Evolutionary conservation across 1,284 basidiomycete species (phyloP).

Genomic region (Leccinum pachyderme): DNA sequence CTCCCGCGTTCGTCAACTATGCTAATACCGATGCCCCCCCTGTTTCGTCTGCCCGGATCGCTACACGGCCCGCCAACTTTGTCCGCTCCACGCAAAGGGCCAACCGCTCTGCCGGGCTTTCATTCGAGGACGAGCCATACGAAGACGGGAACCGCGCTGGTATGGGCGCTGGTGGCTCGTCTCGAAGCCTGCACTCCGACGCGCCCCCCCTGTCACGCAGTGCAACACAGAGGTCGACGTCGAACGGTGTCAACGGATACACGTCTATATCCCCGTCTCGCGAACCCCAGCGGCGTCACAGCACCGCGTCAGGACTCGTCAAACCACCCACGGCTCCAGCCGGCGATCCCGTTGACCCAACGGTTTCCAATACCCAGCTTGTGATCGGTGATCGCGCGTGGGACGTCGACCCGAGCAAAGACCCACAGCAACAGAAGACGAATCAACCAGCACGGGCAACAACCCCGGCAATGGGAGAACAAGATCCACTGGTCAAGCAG

Average conservation of each 20-base stretch:
- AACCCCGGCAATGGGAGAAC: slow-evolving; percentile 36
- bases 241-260: slow-evolving; percentile 32
- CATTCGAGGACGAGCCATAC: slow-evolving; percentile 43
- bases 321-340: slow-evolving; percentile 23
- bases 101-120: slow-evolving; percentile 31
- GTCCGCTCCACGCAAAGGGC: slow-evolving; percentile 52
- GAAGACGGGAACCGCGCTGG: slow-evolving; percentile 59
- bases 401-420: slow-evolving; percentile 60
- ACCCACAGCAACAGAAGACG: slow-evolving; percentile 48
- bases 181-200: slow-evolving; percentile 18
- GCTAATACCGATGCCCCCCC: slow-evolving; percentile 61
- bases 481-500: slow-evolving; percentile 76
- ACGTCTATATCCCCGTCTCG: slow-evolving; percentile 15
- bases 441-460: slow-evolving; percentile 18
- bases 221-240: slow-evolving; percentile 27
- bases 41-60: slow-evolving; percentile 51
- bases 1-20: slow-evolving; percentile 81
- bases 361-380: slow-evolving; percentile 62
- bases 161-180: slow-evolving; percentile 53
- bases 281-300: slow-evolving; percentile 29
- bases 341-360: slow-evolving; percentile 55
- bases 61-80: slow-evolving; percentile 58
- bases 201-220: slow-evolving; percentile 22
- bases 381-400: slow-evolving; percentile 64
- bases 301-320: slow-evolving; percentile 19